Conservation (phyloP, 805 yeast genomes). For the Nakazawaea laoshanensis region DNA sequence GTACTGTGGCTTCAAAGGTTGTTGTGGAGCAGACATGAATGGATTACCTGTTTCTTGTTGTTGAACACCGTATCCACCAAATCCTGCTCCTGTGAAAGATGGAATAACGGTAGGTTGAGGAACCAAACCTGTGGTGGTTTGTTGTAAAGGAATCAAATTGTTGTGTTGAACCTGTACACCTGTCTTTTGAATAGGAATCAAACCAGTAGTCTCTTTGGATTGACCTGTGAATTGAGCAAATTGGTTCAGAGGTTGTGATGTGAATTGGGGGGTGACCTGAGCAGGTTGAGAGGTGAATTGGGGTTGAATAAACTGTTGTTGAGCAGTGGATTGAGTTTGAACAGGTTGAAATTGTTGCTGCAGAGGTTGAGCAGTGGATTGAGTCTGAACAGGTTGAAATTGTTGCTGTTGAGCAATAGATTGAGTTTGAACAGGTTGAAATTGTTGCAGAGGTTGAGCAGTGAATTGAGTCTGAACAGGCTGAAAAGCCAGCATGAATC, state of each 20-base stretch:
- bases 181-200: slow-evolving; percentile 7
- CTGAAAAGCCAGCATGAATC: too few species aligned
- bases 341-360: slow-evolving; percentile 11
- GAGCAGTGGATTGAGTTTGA: too few species aligned
- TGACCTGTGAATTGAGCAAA: slow-evolving; percentile 4
- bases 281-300: slow-evolving; percentile 11
- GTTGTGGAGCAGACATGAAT: slow-evolving; percentile 12
- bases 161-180: slow-evolving; percentile 5
- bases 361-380: too few species aligned
- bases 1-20: slow-evolving; percentile 11
- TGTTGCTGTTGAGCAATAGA: slow-evolving; percentile 13
- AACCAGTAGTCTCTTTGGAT: slow-evolving; percentile 4
- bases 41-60: slow-evolving; percentile 16
- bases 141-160: slow-evolving; percentile 5
- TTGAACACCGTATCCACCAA: slow-evolving; percentile 35
- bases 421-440: background rate
- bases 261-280: slow-evolving; percentile 13
- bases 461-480: too few species aligned
- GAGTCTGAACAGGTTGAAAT: too few species aligned
- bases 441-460: slow-evolving; percentile 13
- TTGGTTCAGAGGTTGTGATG: slow-evolving; percentile 4
- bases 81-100: slow-evolving; percentile 42
- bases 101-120: slow-evolving; percentile 16
- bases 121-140: background rate
- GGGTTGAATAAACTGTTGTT: slow-evolving; percentile 12